phyloP scores from a whole-genome alignment of 2,329 filamentous ascomycete genomes.

The Curvularia eragrostidis region DNA sequence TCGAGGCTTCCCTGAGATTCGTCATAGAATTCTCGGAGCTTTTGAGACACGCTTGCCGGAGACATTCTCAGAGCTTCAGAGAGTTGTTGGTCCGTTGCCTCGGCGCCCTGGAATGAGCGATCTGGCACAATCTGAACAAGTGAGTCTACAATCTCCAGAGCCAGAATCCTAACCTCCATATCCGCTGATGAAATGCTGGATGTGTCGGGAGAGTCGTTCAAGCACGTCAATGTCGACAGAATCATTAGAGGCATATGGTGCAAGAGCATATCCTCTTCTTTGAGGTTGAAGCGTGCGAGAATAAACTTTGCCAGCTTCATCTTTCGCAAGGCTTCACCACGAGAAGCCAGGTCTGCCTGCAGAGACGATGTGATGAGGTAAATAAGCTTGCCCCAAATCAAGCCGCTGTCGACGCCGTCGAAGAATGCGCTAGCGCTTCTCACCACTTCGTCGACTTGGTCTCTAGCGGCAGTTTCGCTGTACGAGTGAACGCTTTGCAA shows the following conservation, averaged over 20 bases:
- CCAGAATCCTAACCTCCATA: constrained; percentile 31
- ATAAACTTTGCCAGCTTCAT: constrained; percentile 82
- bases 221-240: constrained; percentile 65
- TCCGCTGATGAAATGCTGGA: constrained; percentile 12
- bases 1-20: constrained; percentile 48
- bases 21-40: constrained; percentile 44
- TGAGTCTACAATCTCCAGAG: constrained; percentile 48
- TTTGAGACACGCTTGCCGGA: constrained; percentile 22
- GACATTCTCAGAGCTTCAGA: constrained; percentile 11
- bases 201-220: constrained; percentile 46
- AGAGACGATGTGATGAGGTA: constrained; percentile 64
- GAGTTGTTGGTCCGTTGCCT: constrained; percentile 16
- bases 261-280: constrained; percentile 94
- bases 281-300: constrained; percentile 85
- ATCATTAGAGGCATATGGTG: constrained; percentile 80
- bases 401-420: constrained; percentile 90
- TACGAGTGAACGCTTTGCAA: constrained; percentile 81
- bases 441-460: constrained; percentile 83
- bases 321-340: constrained; percentile 62
- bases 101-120: constrained; percentile 33
- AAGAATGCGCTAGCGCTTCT: constrained; percentile 96
- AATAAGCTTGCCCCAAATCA: constrained; percentile 87
- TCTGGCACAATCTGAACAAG: constrained; percentile 49
- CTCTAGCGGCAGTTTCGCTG: constrained; percentile 69
- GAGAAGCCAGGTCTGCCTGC: constrained; percentile 58